These are phyloP conservation scores for Microbotryomycetes sp. DNA, from an alignment of 1,284 basidiomycete genomes.

Conservation along the genomic window DNA sequence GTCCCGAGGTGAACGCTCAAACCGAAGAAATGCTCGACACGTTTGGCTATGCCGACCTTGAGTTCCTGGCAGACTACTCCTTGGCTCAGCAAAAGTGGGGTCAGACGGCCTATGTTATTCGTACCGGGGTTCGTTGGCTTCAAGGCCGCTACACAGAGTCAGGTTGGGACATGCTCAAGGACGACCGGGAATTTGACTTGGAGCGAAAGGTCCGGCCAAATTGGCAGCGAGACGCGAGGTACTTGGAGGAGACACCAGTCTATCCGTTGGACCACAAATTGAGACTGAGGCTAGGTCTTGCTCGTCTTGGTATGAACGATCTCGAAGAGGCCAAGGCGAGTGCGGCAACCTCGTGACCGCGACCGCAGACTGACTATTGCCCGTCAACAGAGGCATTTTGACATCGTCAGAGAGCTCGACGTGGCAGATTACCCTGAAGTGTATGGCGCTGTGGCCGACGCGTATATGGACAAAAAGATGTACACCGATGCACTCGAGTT, in stretches of 20 bases:
- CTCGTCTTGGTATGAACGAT: slow-evolving; percentile 73
- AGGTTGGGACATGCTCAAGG: slow-evolving; percentile 73
- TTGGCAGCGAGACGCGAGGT: slow-evolving; percentile 37
- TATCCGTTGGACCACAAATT: slow-evolving; percentile 71
- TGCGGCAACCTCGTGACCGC: neutral
- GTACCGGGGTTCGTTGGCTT: slow-evolving; percentile 76
- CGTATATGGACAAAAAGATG: slow-evolving; percentile 65
- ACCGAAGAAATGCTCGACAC: slow-evolving; percentile 20
- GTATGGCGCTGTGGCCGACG: slow-evolving; percentile 75
- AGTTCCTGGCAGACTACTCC: slow-evolving; percentile 75
- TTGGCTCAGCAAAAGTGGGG: slow-evolving; percentile 63
- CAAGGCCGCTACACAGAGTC: slow-evolving; percentile 67
- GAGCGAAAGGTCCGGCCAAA: slow-evolving; percentile 40
- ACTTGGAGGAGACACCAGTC: slow-evolving; percentile 41
- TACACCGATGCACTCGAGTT: slow-evolving; percentile 68
- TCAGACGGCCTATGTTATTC: slow-evolving; percentile 61
- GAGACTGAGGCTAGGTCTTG: slow-evolving; percentile 75
- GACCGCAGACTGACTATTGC: neutral
- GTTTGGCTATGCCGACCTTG: slow-evolving; percentile 44
- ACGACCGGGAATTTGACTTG: slow-evolving; percentile 80
- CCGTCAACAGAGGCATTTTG: slow-evolving; percentile 59
- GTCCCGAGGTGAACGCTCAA: slow-evolving; percentile 33
- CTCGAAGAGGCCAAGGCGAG: slow-evolving; percentile 65
- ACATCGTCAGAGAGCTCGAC: slow-evolving; percentile 57
- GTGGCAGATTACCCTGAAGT: slow-evolving; percentile 65